phyloP scores from a whole-genome alignment of 495 filamentous ascomycete species.

The Daldinia childiae region DNA sequence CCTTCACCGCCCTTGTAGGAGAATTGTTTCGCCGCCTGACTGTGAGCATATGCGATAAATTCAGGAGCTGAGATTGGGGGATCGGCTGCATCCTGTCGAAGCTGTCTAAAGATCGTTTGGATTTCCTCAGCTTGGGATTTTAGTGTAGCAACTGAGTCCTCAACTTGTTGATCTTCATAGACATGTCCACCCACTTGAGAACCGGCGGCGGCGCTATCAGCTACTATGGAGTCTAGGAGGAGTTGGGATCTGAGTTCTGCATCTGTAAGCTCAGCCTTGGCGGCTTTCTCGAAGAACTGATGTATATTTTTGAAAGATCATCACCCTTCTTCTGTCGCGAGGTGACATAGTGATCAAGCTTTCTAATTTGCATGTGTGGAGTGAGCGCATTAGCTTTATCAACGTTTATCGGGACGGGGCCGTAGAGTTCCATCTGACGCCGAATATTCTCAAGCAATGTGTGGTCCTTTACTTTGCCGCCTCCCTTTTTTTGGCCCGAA shows the following conservation, averaged over 20 bases:
- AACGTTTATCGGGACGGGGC: constrained; percentile 29
- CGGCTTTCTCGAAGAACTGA: constrained; percentile 32
- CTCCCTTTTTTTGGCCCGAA: background rate
- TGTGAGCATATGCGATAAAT: constrained; percentile 37
- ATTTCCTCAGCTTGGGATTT: constrained; percentile 37
- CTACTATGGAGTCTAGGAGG: constrained; percentile 40
- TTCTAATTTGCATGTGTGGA: constrained; percentile 1
- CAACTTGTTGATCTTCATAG: constrained; percentile 44
- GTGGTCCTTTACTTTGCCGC: background rate
- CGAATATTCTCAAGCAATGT: constrained; percentile 27
- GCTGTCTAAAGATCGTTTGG: constrained; percentile 20
- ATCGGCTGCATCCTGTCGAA: constrained; percentile 20
- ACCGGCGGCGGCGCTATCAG: constrained; percentile 34
- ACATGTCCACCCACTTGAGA: constrained; percentile 23
- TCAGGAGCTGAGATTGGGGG: constrained; percentile 27
- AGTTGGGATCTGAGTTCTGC: constrained; percentile 37
- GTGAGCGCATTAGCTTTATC: constrained; percentile 13
- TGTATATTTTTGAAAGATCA: constrained; percentile 40
- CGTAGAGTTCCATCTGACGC: constrained; percentile 44
- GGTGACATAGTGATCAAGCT: constrained; percentile 38
- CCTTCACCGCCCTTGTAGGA: constrained; percentile 16
- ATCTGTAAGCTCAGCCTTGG: constrained; percentile 38
- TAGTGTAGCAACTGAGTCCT: constrained; percentile 40
- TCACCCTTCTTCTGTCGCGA: constrained; percentile 40
- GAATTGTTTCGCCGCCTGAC: constrained; percentile 25